Evolutionary conservation across 140 eudicot species (phyloP).

Genomic region (Flaveria floridana): DNA sequence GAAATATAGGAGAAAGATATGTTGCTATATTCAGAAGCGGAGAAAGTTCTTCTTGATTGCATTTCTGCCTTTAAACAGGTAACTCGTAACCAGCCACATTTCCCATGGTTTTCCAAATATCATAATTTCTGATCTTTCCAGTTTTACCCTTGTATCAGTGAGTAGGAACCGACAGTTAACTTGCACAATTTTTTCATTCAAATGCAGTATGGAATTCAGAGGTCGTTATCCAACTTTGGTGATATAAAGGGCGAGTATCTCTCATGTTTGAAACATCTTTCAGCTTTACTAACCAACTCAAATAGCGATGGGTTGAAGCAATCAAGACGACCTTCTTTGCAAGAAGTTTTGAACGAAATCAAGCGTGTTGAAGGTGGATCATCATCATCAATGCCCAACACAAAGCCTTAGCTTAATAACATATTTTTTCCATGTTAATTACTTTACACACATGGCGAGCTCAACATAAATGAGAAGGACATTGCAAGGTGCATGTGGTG

Average conservation of each 20-base stretch:
- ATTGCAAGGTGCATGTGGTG: neutral
- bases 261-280: constrained; percentile 56
- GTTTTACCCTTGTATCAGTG: neutral
- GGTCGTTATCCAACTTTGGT: constrained; percentile 30
- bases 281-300: constrained; percentile 27
- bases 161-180: neutral
- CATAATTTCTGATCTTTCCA: neutral
- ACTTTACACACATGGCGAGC: neutral
- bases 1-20: constrained; percentile 28
- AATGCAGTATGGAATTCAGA: constrained; percentile 48
- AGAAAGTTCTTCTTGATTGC: constrained; percentile 60
- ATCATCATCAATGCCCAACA: constrained; percentile 24
- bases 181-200: constrained; percentile 14
- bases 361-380: constrained; percentile 47
- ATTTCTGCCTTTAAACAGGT: constrained; percentile 75
- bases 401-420: constrained; percentile 15
- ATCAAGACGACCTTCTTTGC: constrained; percentile 32
- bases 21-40: constrained; percentile 36
- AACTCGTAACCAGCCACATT: constrained; percentile 44
- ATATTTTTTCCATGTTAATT: neutral
- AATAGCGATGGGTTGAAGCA: constrained; percentile 15
- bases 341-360: constrained; percentile 54
- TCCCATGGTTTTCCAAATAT: neutral
- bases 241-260: constrained; percentile 58
- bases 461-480: neutral